A percentile compares a stretch with the other conserved stretches of the same genome.
Conservation (phyloP, 2,329 filamentous ascomycete genomes). For the Trichoderma asperellum region DNA sequence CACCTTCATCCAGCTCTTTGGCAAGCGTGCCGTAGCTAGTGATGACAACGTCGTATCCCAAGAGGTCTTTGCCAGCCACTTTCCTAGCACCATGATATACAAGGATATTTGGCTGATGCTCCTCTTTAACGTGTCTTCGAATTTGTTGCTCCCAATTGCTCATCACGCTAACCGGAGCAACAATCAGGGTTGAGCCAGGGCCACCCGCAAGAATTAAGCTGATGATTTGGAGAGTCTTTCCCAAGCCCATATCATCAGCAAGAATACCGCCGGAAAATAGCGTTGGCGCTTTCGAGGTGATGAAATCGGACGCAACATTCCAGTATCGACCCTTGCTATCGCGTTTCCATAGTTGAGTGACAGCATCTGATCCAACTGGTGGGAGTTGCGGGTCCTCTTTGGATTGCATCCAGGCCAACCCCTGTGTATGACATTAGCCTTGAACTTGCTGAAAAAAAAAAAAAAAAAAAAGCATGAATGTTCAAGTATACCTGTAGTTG, state of each 20-base stretch:
- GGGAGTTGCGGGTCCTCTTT: conserved; percentile 75
- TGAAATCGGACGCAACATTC: conserved; percentile 65
- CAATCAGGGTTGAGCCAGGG: conserved; percentile 71
- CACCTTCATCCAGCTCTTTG: conserved; percentile 60
- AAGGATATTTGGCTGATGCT: conserved; percentile 67
- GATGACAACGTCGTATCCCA: conserved; percentile 74
- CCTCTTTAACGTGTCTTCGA: conserved; percentile 67
- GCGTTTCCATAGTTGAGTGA: conserved; percentile 78
- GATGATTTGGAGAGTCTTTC: conserved; percentile 87
- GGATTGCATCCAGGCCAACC: conserved; percentile 77
- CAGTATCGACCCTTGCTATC: conserved; percentile 56
- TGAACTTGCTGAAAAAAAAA: neutral
- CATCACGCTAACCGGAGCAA: conserved; percentile 84
- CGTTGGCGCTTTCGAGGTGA: conserved; percentile 58
- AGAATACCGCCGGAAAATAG: conserved; percentile 82
- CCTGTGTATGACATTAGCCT: conserved; percentile 51
- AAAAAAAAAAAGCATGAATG: neutral
- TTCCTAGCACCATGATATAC: conserved; percentile 73
- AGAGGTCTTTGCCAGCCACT: conserved; percentile 60
- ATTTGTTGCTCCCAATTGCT: conserved; percentile 89
- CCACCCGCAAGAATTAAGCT: conserved; percentile 69
- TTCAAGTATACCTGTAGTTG: conserved; percentile 61
- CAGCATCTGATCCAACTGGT: conserved; percentile 57
- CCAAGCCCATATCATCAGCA: conserved; percentile 88
- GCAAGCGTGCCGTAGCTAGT: conserved; percentile 82